phyloP scores from a whole-genome alignment of 2,329 filamentous ascomycete genomes.

The Colletotrichum theobromicola region DNA sequence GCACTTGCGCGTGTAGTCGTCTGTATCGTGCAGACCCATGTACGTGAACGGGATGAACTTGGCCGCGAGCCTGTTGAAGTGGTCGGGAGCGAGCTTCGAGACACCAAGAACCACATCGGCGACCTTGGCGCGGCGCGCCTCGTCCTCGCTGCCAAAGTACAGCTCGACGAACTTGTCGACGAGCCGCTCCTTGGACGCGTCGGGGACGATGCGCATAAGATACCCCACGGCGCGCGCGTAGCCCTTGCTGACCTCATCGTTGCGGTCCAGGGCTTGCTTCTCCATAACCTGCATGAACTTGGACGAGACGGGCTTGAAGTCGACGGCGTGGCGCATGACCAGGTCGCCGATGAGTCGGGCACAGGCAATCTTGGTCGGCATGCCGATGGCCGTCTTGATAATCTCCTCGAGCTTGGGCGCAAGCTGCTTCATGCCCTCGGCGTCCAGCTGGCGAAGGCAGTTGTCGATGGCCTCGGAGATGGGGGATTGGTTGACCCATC shows the following conservation, averaged over 20 bases:
- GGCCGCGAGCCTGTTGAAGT: conserved; percentile 78
- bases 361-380: conserved; percentile 94
- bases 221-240: conserved; percentile 91
- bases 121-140: conserved; percentile 74
- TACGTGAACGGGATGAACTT: conserved; percentile 87
- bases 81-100: conserved; percentile 86
- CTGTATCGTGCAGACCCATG: conserved; percentile 83
- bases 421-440: conserved; percentile 75
- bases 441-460: conserved; percentile 84
- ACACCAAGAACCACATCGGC: conserved; percentile 85
- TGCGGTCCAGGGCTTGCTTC: conserved; percentile 85
- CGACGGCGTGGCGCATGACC: conserved; percentile 76
- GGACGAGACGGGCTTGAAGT: conserved; percentile 78
- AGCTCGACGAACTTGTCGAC: conserved; percentile 64
- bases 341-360: conserved; percentile 84
- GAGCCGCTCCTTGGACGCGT: conserved; percentile 55
- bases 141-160: conserved; percentile 85
- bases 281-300: conserved; percentile 79
- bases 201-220: conserved; percentile 66
- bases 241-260: conserved; percentile 89
- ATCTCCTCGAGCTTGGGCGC: conserved; percentile 75
- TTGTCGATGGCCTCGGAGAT: conserved; percentile 93
- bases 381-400: conserved; percentile 85
- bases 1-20: conserved; percentile 79
- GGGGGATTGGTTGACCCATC: conserved; percentile 82